Evolutionary conservation across 148 eudicot species (phyloP).

Genomic region (Pouteria glomerata): DNA sequence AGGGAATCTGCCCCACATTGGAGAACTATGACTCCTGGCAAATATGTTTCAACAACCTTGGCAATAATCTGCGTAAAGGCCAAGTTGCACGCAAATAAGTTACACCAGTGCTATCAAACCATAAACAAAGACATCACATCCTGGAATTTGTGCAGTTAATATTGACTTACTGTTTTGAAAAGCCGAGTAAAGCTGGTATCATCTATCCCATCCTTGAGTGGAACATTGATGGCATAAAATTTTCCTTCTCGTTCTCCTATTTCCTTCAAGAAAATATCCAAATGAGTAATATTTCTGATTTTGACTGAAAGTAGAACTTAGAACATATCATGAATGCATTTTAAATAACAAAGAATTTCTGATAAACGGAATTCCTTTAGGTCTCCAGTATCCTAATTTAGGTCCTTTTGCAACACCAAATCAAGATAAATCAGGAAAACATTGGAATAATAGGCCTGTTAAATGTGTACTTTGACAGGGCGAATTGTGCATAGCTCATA

Average conservation of each 20-base stretch:
- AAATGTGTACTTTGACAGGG: not conserved
- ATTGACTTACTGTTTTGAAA: constrained; percentile 71
- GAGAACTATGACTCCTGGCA: constrained; percentile 88
- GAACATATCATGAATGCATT: not conserved
- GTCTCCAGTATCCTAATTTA: not conserved
- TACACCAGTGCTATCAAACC: not conserved
- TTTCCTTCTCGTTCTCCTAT: constrained; percentile 94
- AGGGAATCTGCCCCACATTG: constrained; percentile 99
- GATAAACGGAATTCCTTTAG: not conserved
- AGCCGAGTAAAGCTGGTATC: constrained; percentile 81
- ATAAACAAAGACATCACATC: not conserved
- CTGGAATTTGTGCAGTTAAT: not conserved
- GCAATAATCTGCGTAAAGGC: constrained; percentile 59
- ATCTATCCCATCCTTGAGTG: constrained; percentile 97
- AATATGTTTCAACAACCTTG: constrained; percentile 88
- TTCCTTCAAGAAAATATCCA: constrained; percentile 50
- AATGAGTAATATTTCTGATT: not conserved
- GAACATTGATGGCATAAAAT: constrained; percentile 89
- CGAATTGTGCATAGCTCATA: not conserved
- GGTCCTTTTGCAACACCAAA: not conserved
- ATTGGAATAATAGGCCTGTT: not conserved
- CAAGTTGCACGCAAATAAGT: constrained; percentile 2
- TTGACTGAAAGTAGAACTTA: not conserved
- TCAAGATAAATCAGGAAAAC: not conserved
- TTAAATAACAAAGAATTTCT: not conserved